Percentiles rank a stretch among this genome's conserved stretches.
Conservation (phyloP, 225 moss, liverwort and hornwort genomes). For the Asterella californica region DNA sequence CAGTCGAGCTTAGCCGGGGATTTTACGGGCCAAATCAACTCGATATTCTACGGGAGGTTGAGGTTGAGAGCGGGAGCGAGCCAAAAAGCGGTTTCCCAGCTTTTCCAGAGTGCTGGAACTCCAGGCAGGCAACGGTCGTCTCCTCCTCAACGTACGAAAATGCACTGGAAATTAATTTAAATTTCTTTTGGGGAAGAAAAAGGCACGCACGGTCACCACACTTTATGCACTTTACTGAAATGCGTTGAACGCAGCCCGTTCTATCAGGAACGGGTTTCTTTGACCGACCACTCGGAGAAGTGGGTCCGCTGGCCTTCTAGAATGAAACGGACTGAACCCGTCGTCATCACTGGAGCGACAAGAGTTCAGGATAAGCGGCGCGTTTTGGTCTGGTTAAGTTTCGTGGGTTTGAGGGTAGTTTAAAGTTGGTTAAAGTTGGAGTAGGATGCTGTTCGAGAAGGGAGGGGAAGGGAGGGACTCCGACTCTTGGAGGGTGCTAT, state of each 20-base stretch:
- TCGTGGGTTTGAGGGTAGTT: not conserved
- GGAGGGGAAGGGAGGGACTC: too few species aligned
- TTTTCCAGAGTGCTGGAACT: not conserved
- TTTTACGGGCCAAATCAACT: not conserved
- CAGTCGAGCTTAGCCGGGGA: not conserved
- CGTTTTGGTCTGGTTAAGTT: too few species aligned
- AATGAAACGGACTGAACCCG: too few species aligned
- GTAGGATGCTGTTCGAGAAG: not conserved
- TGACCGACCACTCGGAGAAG: too few species aligned
- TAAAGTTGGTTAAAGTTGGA: too few species aligned
- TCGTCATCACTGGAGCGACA: too few species aligned
- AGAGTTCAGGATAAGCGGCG: not conserved
- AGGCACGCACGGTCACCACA: too few species aligned
- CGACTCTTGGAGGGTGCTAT: too few species aligned
- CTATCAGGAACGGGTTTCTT: too few species aligned
- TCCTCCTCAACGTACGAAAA: not conserved
- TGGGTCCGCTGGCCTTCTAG: not conserved
- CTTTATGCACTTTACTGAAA: not conserved
- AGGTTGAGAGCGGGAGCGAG: not conserved
- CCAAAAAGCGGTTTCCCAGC: not conserved
- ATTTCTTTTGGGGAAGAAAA: too few species aligned
- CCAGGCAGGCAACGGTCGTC: not conserved
- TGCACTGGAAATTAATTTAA: not conserved
- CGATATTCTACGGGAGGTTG: not conserved
- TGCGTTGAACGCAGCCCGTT: not conserved